Evolutionary conservation across 768 basidiomycete species (phyloP).

Genomic region (Lactarius vividus): DNA sequence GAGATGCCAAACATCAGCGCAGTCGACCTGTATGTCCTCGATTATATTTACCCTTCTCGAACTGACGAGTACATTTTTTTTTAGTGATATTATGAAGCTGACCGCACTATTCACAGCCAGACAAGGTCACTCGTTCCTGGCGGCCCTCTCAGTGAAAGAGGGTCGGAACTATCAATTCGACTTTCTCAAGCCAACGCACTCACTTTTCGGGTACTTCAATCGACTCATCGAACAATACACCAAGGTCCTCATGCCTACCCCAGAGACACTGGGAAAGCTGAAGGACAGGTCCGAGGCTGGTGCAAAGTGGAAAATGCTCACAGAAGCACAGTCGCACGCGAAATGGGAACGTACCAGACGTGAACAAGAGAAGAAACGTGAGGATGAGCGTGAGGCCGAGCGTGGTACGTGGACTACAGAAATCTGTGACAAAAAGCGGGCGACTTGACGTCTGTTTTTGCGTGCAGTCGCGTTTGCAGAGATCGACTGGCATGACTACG

Average conservation of each 20-base stretch:
- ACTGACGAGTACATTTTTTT: constrained; percentile 5
- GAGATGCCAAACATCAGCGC: constrained; percentile 84
- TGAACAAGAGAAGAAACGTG: constrained; percentile 80
- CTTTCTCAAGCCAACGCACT: constrained; percentile 93
- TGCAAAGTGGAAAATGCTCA: constrained; percentile 75
- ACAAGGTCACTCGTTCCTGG: constrained; percentile 82
- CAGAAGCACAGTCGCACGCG: constrained; percentile 71
- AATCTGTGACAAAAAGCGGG: neutral
- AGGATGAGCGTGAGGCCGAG: constrained; percentile 92
- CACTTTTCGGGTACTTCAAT: constrained; percentile 96
- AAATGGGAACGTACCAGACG: constrained; percentile 86
- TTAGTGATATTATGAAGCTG: constrained; percentile 90
- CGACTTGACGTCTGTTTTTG: constrained; percentile 21
- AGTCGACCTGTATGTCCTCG: constrained; percentile 78
- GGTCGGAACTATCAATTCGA: constrained; percentile 98
- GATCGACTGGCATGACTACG: constrained; percentile 99
- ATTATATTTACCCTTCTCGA: neutral
- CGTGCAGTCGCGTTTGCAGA: constrained; percentile 83
- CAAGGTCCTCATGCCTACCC: constrained; percentile 81
- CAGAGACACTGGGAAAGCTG: constrained; percentile 68
- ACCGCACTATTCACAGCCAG: constrained; percentile 96
- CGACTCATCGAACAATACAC: constrained; percentile 95
- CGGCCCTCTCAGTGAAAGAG: constrained; percentile 80
- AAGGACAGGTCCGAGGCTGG: constrained; percentile 61
- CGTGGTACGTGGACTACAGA: constrained; percentile 52